Conservation (phyloP, 306 rosid species). For the Rubus idaeus region DNA sequence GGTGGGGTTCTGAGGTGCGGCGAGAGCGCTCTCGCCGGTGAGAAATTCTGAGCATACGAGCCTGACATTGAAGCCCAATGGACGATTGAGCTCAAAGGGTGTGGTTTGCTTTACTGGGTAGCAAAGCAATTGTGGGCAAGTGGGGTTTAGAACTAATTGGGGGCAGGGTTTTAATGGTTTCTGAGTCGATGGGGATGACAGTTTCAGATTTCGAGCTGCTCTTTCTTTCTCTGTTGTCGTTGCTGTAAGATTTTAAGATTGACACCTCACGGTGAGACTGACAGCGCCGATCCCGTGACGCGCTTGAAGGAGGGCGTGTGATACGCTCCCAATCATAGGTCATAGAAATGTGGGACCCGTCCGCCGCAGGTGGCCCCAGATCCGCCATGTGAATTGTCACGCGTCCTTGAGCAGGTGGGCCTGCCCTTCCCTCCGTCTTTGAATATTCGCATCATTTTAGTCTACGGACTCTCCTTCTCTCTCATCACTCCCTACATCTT, state of each 20-base stretch:
- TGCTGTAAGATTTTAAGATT: conserved; percentile 32
- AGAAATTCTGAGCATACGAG: conserved; percentile 76
- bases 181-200: background rate
- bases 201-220: background rate
- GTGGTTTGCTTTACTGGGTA: background rate
- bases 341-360: background rate
- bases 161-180: conserved; percentile 18
- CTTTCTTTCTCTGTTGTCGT: conserved; percentile 16
- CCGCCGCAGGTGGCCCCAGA: background rate
- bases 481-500: background rate
- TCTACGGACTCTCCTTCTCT: background rate
- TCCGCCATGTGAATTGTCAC: conserved; percentile 3
- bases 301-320: background rate
- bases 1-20: conserved; percentile 79
- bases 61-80: conserved; percentile 59
- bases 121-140: conserved; percentile 3
- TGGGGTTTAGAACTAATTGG: conserved; percentile 1
- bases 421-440: background rate
- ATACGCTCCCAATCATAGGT: background rate
- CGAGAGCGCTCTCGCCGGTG: conserved; percentile 86
- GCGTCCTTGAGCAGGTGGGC: conserved; percentile 3
- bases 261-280: conserved; percentile 35
- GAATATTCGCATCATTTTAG: conserved; percentile 23
- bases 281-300: conserved; percentile 9
- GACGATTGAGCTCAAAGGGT: conserved; percentile 8